phyloP scores from a whole-genome alignment of 805 yeast genomes.

The Barnettozyma californica region DNA sequence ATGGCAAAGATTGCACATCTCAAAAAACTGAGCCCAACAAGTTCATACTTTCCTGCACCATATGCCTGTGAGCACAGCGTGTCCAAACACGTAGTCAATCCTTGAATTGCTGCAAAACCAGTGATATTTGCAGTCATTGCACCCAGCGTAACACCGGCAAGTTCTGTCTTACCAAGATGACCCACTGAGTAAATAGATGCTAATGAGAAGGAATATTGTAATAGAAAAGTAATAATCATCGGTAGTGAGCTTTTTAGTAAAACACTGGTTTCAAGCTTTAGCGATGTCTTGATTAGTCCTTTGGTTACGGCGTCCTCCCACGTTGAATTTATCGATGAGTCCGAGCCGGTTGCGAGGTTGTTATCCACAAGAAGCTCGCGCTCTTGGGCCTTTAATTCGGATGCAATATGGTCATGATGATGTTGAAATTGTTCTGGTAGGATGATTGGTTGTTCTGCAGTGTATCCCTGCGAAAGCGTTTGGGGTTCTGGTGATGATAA shows the following conservation, averaged over 20 bases:
- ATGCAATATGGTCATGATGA: background rate
- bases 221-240: conserved; percentile 21
- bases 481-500: background rate
- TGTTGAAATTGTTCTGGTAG: background rate
- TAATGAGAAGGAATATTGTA: conserved; percentile 25
- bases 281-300: conserved; percentile 20
- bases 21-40: conserved; percentile 72
- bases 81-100: conserved; percentile 77
- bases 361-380: conserved; percentile 20
- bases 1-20: conserved; percentile 45
- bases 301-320: conserved; percentile 24
- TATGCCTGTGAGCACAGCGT: conserved; percentile 82
- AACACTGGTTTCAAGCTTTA: conserved; percentile 16
- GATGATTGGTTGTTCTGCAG: background rate
- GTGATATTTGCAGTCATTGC: conserved; percentile 82
- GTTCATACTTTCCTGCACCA: conserved; percentile 68
- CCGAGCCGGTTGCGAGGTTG: conserved; percentile 14
- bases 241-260: conserved; percentile 21
- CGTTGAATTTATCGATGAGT: conserved; percentile 14
- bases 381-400: conserved; percentile 19
- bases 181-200: conserved; percentile 48
- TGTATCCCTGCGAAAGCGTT: background rate
- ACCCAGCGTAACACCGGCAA: conserved; percentile 80
- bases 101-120: conserved; percentile 69
- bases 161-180: conserved; percentile 69